phyloP scores from a whole-genome alignment of 192 early-diverging fungal genomes.

The Dissophora globulifera region DNA sequence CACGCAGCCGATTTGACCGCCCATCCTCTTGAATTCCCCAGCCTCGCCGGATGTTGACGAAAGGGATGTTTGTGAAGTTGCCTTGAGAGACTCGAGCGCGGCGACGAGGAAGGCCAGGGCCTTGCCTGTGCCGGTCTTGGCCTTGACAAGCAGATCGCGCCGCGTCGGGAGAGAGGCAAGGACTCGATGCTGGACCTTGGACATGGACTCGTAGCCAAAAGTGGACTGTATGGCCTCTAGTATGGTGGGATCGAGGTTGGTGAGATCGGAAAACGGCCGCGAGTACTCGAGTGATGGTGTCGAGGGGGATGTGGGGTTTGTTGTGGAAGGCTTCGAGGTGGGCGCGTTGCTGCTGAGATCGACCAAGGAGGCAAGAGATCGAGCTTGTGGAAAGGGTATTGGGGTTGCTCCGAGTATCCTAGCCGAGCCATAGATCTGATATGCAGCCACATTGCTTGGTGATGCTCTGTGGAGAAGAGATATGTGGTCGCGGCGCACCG shows the following conservation, averaged over 20 bases:
- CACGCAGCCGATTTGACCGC: slow-evolving; percentile 70
- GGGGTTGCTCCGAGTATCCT: too few species aligned
- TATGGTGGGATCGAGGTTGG: slow-evolving; percentile 57
- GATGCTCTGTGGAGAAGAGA: too few species aligned
- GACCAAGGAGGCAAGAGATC: too few species aligned
- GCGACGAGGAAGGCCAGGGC: slow-evolving; percentile 93
- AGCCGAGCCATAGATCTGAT: too few species aligned
- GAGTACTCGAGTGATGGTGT: slow-evolving; percentile 33
- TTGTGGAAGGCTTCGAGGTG: too few species aligned
- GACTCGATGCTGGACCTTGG: slow-evolving; percentile 85
- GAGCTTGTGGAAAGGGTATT: too few species aligned
- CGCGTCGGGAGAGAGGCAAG: slow-evolving; percentile 72
- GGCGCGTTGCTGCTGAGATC: too few species aligned
- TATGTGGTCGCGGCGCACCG: too few species aligned
- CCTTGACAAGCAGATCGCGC: slow-evolving; percentile 89
- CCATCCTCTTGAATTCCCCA: slow-evolving; percentile 21
- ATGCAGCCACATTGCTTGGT: too few species aligned
- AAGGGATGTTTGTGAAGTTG: slow-evolving; percentile 2
- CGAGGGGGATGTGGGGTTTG: too few species aligned
- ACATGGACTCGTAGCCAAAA: slow-evolving; percentile 82
- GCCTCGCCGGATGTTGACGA: neutral
- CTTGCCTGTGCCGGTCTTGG: slow-evolving; percentile 98
- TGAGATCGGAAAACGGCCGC: slow-evolving; percentile 56
- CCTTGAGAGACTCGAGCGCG: slow-evolving; percentile 78
- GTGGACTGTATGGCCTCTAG: slow-evolving; percentile 65